Conservation (phyloP, 176 grass and related monocot species). For the Microstegium vimineum region DNA sequence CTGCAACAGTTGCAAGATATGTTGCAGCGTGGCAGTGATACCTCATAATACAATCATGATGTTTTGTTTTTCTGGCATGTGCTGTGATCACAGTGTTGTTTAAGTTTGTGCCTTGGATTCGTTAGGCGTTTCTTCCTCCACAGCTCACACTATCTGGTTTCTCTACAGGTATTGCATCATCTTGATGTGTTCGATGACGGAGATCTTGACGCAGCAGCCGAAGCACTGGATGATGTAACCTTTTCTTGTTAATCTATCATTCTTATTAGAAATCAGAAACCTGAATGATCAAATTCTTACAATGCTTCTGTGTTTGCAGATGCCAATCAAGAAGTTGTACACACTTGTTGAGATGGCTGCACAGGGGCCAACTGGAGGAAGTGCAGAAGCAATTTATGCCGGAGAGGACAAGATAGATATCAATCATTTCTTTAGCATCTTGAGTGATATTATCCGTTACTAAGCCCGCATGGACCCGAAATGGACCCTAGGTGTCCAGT, state of each 20-base stretch:
- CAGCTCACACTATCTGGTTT: constrained; percentile 15
- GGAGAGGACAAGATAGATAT: constrained; percentile 84
- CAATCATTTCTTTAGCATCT: constrained; percentile 94
- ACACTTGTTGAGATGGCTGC: constrained; percentile 95
- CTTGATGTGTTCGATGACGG: constrained; percentile 68
- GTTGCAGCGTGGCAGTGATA: not conserved
- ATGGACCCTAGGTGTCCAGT: not conserved
- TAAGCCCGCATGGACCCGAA: constrained; percentile 8
- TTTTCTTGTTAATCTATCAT: constrained; percentile 3
- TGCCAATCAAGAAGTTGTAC: constrained; percentile 84
- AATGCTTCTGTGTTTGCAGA: constrained; percentile 44
- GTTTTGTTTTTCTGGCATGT: not conserved
- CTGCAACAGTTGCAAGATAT: not conserved
- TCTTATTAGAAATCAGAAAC: not conserved
- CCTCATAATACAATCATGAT: not conserved
- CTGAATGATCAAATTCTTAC: constrained; percentile 31
- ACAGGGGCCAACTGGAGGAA: constrained; percentile 57
- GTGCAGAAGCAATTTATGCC: constrained; percentile 71
- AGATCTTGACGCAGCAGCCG: constrained; percentile 70
- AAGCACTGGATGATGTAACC: constrained; percentile 80
- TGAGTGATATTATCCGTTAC: constrained; percentile 63
- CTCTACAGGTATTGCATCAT: constrained; percentile 59
- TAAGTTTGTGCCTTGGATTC: not conserved
- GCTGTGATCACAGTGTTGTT: not conserved
- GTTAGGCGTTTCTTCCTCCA: not conserved